Conservation (phyloP, 768 basidiomycete species). For the Russula olivacea region DNA sequence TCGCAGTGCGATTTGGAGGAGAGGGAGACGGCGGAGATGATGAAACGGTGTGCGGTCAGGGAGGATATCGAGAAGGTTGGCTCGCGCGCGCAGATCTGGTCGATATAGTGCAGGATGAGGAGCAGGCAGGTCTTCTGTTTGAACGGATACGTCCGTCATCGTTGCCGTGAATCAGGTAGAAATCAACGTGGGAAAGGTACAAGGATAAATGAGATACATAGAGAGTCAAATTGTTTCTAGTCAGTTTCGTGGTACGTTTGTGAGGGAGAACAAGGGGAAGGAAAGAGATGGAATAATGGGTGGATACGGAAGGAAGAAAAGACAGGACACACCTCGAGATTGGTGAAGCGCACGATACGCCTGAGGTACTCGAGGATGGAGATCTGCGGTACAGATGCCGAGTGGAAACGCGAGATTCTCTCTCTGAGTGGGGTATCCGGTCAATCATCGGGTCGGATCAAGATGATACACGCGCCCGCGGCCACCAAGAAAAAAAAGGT, state of each 20-base stretch:
- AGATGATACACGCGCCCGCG: not conserved
- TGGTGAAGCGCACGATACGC: constrained; percentile 91
- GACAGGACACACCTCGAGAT: constrained; percentile 70
- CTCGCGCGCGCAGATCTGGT: constrained; percentile 83
- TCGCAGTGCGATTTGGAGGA: constrained; percentile 95
- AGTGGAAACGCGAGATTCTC: constrained; percentile 94
- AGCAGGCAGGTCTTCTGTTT: constrained; percentile 70
- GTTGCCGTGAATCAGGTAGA: not conserved
- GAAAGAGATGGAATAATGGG: constrained; percentile 8
- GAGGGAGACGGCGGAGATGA: constrained; percentile 89
- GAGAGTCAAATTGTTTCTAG: not conserved
- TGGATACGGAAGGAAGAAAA: not conserved
- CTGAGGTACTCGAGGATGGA: constrained; percentile 87
- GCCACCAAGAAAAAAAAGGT: not conserved
- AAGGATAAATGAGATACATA: not conserved
- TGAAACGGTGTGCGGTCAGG: constrained; percentile 95
- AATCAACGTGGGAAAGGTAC: not conserved
- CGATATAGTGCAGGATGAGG: constrained; percentile 84
- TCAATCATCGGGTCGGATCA: constrained; percentile 3
- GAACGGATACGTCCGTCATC: not conserved
- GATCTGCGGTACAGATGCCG: constrained; percentile 83
- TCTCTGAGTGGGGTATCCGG: constrained; percentile 43
- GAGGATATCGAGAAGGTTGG: constrained; percentile 91
- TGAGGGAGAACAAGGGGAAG: not conserved
- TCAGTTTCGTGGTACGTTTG: not conserved